A percentile compares a stretch with the other conserved stretches of the same genome.
These are phyloP conservation scores for Aspergillus fumigatus DNA, from an alignment of 2,329 filamentous ascomycete species.

Conservation along the genomic window DNA sequence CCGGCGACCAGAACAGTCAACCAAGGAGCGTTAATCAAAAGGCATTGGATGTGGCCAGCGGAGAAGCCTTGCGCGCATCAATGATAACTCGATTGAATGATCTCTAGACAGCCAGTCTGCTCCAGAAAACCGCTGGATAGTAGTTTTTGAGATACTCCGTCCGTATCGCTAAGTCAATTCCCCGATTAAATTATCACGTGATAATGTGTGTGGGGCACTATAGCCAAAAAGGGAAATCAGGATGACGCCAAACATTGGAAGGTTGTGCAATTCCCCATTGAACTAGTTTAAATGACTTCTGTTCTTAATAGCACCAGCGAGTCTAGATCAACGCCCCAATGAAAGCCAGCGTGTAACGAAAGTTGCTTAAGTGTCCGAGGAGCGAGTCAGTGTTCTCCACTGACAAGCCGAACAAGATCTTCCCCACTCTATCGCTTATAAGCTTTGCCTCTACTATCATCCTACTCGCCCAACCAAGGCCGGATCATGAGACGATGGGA, in stretches of 20 bases:
- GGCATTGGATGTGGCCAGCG: not conserved
- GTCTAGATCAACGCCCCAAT: conserved; percentile 4
- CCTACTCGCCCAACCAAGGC: conserved; percentile 2
- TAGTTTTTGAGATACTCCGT: too few species aligned
- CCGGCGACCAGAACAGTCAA: not conserved
- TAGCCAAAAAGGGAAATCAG: conserved; percentile 19
- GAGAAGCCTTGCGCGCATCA: not conserved
- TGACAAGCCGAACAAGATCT: conserved; percentile 4
- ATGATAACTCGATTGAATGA: not conserved
- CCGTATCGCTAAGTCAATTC: conserved; percentile 9
- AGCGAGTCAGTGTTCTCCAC: conserved; percentile 9
- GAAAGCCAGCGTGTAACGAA: conserved; percentile 4
- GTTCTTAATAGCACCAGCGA: conserved; percentile 4
- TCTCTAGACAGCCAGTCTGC: not conserved
- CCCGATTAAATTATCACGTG: conserved; percentile 11
- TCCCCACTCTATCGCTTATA: conserved; percentile 9
- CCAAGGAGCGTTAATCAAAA: not conserved
- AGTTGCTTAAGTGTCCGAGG: conserved; percentile 7
- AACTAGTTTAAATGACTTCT: conserved; percentile 3
- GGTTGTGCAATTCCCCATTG: conserved; percentile 3
- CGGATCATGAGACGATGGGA: conserved; percentile 27
- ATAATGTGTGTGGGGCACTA: conserved; percentile 5
- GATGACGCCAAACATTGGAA: conserved; percentile 19
- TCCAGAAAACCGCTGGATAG: not conserved
- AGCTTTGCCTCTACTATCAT: conserved; percentile 9